These are phyloP conservation scores for Fusarium multiceps DNA, from an alignment of 2,329 filamentous ascomycete species.

Conservation along the genomic window DNA sequence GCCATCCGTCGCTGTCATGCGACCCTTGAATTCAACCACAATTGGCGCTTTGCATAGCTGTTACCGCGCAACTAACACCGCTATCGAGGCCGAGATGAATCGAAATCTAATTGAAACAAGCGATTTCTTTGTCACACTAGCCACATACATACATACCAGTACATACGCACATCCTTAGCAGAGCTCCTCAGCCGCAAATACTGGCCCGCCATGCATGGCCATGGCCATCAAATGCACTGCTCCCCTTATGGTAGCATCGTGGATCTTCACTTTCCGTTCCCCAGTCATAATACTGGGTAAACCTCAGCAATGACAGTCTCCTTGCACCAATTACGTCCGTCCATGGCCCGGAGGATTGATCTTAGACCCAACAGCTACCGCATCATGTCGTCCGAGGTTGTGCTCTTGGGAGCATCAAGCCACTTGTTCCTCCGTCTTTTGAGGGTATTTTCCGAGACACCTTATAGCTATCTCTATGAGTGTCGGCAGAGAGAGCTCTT, in stretches of 20 bases:
- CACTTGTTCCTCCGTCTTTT: not conserved
- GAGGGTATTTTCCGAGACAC: not conserved
- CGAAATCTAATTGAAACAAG: conserved; percentile 23
- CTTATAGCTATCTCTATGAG: conserved; percentile 4
- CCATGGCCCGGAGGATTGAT: not conserved
- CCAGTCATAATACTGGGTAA: not conserved
- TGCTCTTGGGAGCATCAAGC: not conserved
- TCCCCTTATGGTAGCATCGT: conserved; percentile 22
- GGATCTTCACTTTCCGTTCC: conserved; percentile 25
- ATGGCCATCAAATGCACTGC: conserved; percentile 34
- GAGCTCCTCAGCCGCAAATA: conserved; percentile 30
- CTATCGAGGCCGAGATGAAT: conserved; percentile 10
- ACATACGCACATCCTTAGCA: not conserved
- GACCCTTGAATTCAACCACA: conserved; percentile 4
- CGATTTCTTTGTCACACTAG: conserved; percentile 39
- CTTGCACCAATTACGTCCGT: not conserved
- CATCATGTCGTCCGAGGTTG: not conserved
- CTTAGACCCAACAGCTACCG: not conserved
- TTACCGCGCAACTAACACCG: conserved; percentile 19
- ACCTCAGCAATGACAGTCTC: not conserved
- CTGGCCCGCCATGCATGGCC: conserved; percentile 5
- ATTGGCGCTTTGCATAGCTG: conserved; percentile 5
- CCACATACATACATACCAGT: conserved; percentile 23
- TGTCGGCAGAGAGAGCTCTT: conserved; percentile 10
- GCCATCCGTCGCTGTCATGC: conserved; percentile 8